Evolutionary conservation across 2,329 filamentous ascomycete species (phyloP).

Genomic region (Septoria linicola): DNA sequence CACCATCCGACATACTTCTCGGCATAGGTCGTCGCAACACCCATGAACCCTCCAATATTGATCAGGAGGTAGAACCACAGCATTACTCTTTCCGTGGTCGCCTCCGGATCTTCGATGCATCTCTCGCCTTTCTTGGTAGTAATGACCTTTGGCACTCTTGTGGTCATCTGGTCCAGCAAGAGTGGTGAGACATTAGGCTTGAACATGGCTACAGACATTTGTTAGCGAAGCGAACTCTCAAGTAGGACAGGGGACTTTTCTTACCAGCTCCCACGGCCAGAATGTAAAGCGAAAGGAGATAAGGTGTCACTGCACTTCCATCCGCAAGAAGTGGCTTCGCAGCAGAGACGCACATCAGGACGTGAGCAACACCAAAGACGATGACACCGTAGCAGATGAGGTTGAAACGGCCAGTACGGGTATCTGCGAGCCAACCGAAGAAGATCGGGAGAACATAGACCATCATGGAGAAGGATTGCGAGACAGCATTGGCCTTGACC

Average conservation of each 20-base stretch:
- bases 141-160: conserved; percentile 42
- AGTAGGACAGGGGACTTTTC: conserved; percentile 55
- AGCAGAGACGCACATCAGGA: conserved; percentile 34
- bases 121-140: conserved; percentile 44
- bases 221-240: background rate
- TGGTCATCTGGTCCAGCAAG: conserved; percentile 49
- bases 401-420: conserved; percentile 44
- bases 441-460: conserved; percentile 58
- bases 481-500: conserved; percentile 60
- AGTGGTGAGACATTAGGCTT: conserved; percentile 68
- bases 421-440: conserved; percentile 46
- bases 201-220: conserved; percentile 47
- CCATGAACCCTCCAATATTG: conserved; percentile 53
- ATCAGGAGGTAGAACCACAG: conserved; percentile 71
- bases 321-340: conserved; percentile 33
- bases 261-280: conserved; percentile 41
- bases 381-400: conserved; percentile 43
- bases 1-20: conserved; percentile 66
- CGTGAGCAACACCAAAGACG: conserved; percentile 42
- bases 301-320: conserved; percentile 41
- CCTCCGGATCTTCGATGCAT: conserved; percentile 48
- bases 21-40: conserved; percentile 47
- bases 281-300: conserved; percentile 44
- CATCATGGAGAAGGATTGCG: conserved; percentile 57
- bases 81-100: conserved; percentile 49